These are phyloP conservation scores for Nemania sp. DNA, from an alignment of 2,329 filamentous ascomycete species.

Conservation along the genomic window DNA sequence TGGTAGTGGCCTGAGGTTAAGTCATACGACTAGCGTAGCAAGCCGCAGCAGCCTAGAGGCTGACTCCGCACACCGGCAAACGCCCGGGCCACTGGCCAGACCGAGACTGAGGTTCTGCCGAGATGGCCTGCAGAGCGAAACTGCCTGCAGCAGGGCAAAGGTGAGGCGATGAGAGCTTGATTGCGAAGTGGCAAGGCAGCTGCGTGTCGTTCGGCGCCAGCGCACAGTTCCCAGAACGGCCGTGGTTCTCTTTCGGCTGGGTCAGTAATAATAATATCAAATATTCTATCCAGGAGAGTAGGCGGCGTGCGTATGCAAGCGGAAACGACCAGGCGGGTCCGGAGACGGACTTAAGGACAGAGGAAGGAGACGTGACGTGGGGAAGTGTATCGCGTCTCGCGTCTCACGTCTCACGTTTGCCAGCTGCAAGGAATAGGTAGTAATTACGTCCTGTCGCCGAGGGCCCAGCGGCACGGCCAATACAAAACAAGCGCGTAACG, in stretches of 20 bases:
- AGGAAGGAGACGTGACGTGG: too few species aligned
- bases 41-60: slow-evolving; percentile 34
- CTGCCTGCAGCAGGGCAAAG: slow-evolving; percentile 13
- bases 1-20: too few species aligned
- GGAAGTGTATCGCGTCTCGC: too few species aligned
- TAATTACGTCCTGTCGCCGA: too few species aligned
- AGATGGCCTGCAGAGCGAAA: slow-evolving; percentile 14
- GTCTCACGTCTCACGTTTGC: too few species aligned
- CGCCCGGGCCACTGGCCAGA: too few species aligned
- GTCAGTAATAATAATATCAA: slow-evolving; percentile 1
- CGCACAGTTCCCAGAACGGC: slow-evolving; percentile 2
- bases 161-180: slow-evolving; percentile 13
- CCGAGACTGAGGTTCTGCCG: too few species aligned
- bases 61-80: slow-evolving; percentile 19
- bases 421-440: slow-evolving; percentile 8
- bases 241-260: not conserved
- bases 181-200: not conserved
- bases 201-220: slow-evolving; percentile 3
- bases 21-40: slow-evolving; percentile 41
- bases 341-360: too few species aligned
- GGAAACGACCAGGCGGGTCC: too few species aligned
- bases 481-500: too few species aligned
- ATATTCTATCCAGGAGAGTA: not conserved
- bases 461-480: too few species aligned
- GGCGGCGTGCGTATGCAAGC: too few species aligned